Evolutionary conservation across 2,329 filamentous ascomycete species (phyloP).

Genomic region (Stachybotrys chlorohalonatus): DNA sequence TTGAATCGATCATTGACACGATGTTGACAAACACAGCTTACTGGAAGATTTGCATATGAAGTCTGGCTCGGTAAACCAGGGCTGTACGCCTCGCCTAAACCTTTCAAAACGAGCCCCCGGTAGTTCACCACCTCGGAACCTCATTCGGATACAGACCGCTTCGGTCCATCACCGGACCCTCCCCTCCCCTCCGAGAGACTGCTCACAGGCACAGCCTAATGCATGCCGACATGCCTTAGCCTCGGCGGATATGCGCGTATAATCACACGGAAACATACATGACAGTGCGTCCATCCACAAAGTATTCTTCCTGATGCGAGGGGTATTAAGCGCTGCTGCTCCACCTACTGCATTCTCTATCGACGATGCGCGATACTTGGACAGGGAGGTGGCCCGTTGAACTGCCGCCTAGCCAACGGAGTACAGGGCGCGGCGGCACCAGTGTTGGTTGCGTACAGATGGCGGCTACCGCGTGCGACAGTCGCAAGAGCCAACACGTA

Average conservation of each 20-base stretch:
- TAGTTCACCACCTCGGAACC: neutral
- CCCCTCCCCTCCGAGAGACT: neutral
- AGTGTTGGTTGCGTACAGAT: neutral
- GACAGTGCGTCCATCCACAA: slow-evolving; percentile 2
- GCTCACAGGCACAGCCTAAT: neutral
- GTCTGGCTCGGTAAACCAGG: no score
- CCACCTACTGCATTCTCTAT: neutral
- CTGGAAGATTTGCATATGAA: no score
- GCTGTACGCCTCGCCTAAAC: no score
- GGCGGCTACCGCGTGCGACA: no score
- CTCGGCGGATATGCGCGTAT: slow-evolving; percentile 18
- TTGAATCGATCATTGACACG: no score
- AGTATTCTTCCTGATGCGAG: no score
- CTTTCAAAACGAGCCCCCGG: neutral
- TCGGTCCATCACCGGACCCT: neutral
- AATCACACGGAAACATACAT: slow-evolving; percentile 12
- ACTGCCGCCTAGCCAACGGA: neutral
- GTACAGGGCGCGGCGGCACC: no score
- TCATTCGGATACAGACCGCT: neutral
- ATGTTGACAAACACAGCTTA: no score
- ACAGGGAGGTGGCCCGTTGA: neutral
- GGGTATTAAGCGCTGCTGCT: neutral
- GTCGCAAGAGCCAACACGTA: neutral
- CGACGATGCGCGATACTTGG: neutral
- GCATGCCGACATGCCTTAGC: slow-evolving; percentile 16